Percentiles rank a stretch among this genome's conserved stretches.
These are phyloP conservation scores for Histomonas meleagridis DNA, from an alignment of 208 protist genomes.

Conservation along the genomic window DNA sequence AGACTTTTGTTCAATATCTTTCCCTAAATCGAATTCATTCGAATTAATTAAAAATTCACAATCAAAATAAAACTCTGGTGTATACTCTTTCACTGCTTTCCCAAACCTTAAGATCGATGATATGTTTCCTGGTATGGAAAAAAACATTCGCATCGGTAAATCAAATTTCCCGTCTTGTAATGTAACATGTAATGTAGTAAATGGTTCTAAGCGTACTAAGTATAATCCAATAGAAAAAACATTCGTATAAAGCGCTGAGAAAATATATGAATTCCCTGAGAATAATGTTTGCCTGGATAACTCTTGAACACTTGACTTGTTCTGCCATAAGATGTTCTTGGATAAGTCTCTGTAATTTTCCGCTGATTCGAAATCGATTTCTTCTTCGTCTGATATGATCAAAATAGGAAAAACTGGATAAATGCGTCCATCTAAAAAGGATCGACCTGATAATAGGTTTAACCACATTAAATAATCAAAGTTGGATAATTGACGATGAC, in stretches of 20 bases:
- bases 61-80: too few relatives aligned
- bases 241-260: not conserved
- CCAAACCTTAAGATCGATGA: too few relatives aligned
- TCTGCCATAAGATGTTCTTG: not conserved
- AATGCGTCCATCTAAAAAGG: not conserved
- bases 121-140: not conserved
- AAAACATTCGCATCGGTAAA: not conserved
- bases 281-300: not conserved
- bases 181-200: not conserved
- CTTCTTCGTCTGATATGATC: not conserved
- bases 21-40: too few relatives aligned
- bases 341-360: not conserved
- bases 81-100: too few relatives aligned
- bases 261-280: not conserved
- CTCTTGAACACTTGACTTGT: not conserved
- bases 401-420: not conserved
- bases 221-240: not conserved
- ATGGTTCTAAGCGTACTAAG: not conserved
- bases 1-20: too few relatives aligned
- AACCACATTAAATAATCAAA: not conserved
- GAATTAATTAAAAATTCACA: too few relatives aligned
- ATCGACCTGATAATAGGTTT: not conserved
- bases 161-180: not conserved
- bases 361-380: not conserved
- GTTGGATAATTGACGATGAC: not conserved